These are phyloP conservation scores for Candida sakaeoensis DNA, from an alignment of 805 yeast species.

Conservation along the genomic window DNA sequence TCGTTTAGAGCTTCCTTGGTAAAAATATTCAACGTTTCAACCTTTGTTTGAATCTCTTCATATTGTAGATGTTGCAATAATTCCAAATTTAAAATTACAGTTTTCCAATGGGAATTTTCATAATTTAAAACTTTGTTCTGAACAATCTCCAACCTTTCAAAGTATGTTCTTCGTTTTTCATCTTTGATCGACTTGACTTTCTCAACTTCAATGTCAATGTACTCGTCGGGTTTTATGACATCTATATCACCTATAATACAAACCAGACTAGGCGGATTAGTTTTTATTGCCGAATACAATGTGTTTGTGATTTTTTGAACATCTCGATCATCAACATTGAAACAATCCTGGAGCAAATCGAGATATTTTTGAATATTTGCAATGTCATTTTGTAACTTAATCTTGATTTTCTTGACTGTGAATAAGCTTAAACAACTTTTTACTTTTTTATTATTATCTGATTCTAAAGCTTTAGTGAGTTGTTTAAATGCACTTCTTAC, in stretches of 20 bases:
- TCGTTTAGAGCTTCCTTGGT: slow-evolving; percentile 48
- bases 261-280: slow-evolving; percentile 32
- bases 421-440: slow-evolving; percentile 64
- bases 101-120: slow-evolving; percentile 55
- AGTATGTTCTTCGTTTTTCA: slow-evolving; percentile 45
- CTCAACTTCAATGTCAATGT: slow-evolving; percentile 53
- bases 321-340: slow-evolving; percentile 51
- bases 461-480: slow-evolving; percentile 47
- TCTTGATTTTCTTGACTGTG: slow-evolving; percentile 52
- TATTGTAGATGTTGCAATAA: slow-evolving; percentile 52
- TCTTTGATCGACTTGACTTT: slow-evolving; percentile 63
- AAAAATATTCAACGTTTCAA: slow-evolving; percentile 40
- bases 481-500: slow-evolving; percentile 47
- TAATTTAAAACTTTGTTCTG: slow-evolving; percentile 31
- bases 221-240: slow-evolving; percentile 55
- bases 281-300: slow-evolving; percentile 37
- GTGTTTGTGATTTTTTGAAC: slow-evolving; percentile 53
- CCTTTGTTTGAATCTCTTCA: slow-evolving; percentile 46
- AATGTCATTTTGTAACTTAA: slow-evolving; percentile 56
- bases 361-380: slow-evolving; percentile 47
- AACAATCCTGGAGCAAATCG: slow-evolving; percentile 49
- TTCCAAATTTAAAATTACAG: slow-evolving; percentile 44
- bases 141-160: slow-evolving; percentile 38
- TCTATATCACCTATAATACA: slow-evolving; percentile 52
- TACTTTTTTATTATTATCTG: slow-evolving; percentile 49